A percentile compares a stretch with the other conserved stretches of the same genome.
These are phyloP conservation scores for Vitis hybrid DNA, from an alignment of 177 flowering plant genomes.

Conservation along the genomic window DNA sequence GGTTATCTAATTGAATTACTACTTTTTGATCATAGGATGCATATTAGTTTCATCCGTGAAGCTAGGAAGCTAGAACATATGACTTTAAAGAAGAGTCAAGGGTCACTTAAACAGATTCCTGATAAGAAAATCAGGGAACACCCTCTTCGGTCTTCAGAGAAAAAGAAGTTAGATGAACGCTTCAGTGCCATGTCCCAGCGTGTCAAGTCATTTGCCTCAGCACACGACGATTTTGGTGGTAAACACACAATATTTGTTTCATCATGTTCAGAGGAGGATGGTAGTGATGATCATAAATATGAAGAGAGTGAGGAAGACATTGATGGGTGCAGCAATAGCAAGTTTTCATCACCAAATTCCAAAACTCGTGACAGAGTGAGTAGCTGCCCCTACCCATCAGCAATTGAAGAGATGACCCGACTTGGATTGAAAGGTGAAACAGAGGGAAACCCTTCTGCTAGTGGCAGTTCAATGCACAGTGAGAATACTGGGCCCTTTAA, in stretches of 20 bases:
- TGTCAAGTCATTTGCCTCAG: constrained; percentile 57
- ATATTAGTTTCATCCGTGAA: constrained; percentile 40
- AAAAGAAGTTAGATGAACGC: constrained; percentile 58
- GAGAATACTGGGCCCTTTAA: constrained; percentile 16
- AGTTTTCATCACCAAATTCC: constrained; percentile 22
- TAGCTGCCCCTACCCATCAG: constrained; percentile 90
- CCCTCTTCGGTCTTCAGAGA: constrained; percentile 33
- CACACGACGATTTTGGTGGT: constrained; percentile 39
- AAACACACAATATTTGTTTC: constrained; percentile 67
- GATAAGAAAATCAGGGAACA: constrained; percentile 21
- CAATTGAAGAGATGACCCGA: constrained; percentile 67
- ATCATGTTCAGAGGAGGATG: constrained; percentile 80
- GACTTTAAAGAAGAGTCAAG: constrained; percentile 30
- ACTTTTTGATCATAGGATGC: constrained; percentile 43
- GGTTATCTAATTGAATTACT: neutral
- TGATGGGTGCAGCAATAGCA: constrained; percentile 9
- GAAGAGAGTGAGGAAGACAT: constrained; percentile 24
- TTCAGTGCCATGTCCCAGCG: constrained; percentile 58
- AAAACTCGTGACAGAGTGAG: constrained; percentile 43
- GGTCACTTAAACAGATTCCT: constrained; percentile 13
- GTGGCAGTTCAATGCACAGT: constrained; percentile 24
- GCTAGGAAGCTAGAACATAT: constrained; percentile 43
- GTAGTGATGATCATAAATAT: constrained; percentile 28
- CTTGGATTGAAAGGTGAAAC: constrained; percentile 59
- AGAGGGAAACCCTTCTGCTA: constrained; percentile 18